Percentiles rank a stretch among this genome's conserved stretches.
phyloP scores from a whole-genome alignment of 2,329 filamentous ascomycete species.

The Capronia coronata region DNA sequence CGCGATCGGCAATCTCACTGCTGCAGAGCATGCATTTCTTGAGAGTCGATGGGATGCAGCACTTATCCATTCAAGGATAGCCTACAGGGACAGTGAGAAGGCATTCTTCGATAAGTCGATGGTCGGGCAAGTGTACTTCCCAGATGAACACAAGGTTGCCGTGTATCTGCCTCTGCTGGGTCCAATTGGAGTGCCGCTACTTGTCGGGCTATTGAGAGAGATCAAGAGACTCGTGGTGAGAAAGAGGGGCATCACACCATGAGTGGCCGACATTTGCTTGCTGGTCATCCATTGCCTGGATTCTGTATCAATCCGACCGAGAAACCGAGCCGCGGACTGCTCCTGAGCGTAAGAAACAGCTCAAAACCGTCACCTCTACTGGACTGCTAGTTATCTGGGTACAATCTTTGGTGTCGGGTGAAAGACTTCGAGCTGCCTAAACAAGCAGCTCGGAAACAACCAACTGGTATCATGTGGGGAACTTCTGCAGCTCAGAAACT shows the following conservation, averaged over 20 bases:
- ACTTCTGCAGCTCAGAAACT: background rate
- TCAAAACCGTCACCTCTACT: background rate
- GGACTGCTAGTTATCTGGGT: background rate
- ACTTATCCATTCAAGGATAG: constrained; percentile 71
- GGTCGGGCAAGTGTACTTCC: constrained; percentile 98
- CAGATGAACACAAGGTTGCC: constrained; percentile 95
- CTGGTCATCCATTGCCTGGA: background rate
- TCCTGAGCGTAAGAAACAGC: background rate
- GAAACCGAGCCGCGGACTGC: too few relatives aligned
- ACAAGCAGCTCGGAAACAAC: constrained; percentile 16
- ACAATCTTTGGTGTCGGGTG: background rate
- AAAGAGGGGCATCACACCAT: background rate
- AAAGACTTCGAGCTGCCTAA: constrained; percentile 17
- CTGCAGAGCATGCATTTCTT: constrained; percentile 63
- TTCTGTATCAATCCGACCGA: background rate
- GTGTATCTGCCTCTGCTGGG: constrained; percentile 90
- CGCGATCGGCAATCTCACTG: constrained; percentile 64
- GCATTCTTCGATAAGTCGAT: constrained; percentile 99
- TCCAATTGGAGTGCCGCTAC: constrained; percentile 79
- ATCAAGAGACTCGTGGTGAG: constrained; percentile 48
- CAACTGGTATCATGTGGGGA: constrained; percentile 6
- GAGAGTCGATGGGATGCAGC: constrained; percentile 58
- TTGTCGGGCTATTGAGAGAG: constrained; percentile 80
- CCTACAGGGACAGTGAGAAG: constrained; percentile 81
- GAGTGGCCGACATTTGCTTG: background rate